These are phyloP conservation scores for Penicillium manginii DNA, from an alignment of 495 filamentous ascomycete genomes.

Conservation along the genomic window DNA sequence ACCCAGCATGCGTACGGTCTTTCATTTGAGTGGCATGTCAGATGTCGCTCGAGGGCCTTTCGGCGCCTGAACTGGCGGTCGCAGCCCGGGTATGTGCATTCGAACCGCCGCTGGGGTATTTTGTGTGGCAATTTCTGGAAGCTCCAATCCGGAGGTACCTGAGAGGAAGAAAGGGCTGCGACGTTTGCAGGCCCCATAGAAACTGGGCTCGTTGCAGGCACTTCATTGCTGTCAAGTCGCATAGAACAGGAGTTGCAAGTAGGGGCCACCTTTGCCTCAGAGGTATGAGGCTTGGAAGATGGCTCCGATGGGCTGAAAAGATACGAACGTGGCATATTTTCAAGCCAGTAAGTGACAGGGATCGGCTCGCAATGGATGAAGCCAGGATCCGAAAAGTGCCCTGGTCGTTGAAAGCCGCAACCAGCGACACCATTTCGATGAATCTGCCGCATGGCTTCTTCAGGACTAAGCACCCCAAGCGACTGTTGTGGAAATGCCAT, in stretches of 20 bases:
- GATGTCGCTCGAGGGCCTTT: conserved; percentile 59
- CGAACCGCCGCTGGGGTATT: too few species aligned
- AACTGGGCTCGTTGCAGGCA: neutral
- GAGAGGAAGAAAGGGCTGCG: neutral
- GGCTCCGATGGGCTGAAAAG: too few species aligned
- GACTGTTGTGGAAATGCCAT: too few species aligned
- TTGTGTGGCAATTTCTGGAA: neutral
- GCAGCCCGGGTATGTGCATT: too few species aligned
- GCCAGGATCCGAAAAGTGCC: too few species aligned
- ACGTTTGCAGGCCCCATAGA: neutral
- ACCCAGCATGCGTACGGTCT: conserved; percentile 33
- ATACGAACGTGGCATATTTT: neutral
- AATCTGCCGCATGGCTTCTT: too few species aligned
- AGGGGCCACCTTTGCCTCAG: neutral
- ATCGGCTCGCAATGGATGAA: too few species aligned
- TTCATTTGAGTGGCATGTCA: conserved; percentile 43
- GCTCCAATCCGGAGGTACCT: neutral
- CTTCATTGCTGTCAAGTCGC: neutral
- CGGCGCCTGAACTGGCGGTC: too few species aligned
- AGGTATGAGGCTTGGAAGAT: neutral
- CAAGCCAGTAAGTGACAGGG: too few species aligned
- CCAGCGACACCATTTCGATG: too few species aligned
- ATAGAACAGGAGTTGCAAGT: neutral
- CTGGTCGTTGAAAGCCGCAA: too few species aligned
- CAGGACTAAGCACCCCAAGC: too few species aligned